Evolutionary conservation across 2,329 filamentous ascomycete genomes (phyloP).

Genomic region (Dothiorella sarmentorum): DNA sequence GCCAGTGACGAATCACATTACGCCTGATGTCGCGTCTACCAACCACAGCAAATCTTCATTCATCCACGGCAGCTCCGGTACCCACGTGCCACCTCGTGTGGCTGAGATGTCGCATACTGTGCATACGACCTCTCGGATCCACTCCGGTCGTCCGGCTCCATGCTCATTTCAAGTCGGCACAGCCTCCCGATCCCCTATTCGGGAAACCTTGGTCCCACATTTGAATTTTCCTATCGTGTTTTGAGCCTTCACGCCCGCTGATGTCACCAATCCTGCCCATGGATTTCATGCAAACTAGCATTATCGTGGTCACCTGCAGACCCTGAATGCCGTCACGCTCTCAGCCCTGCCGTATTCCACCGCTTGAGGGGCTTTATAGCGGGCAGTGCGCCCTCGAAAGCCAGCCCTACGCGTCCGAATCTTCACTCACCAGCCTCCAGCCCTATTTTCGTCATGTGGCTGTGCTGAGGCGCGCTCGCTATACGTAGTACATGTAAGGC

Average conservation of each 20-base stretch:
- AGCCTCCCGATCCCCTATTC: background rate
- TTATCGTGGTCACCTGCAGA: background rate
- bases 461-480: constrained; percentile 5
- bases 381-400: background rate
- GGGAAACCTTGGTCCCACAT: background rate
- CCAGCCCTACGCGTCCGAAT: constrained; percentile 11
- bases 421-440: background rate
- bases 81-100: background rate
- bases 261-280: background rate
- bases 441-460: constrained; percentile 15
- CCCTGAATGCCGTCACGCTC: background rate
- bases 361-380: background rate
- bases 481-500: constrained; percentile 8
- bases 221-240: background rate
- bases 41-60: no score
- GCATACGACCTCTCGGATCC: background rate
- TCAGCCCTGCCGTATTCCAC: constrained; percentile 6
- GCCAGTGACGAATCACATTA: no score
- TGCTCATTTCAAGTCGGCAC: background rate
- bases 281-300: background rate
- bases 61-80: no score
- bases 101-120: constrained; percentile 1
- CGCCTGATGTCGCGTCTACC: no score
- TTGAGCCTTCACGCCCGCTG: background rate
- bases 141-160: background rate